phyloP scores from a whole-genome alignment of 495 filamentous ascomycete species.

The Penicillium silybi region DNA sequence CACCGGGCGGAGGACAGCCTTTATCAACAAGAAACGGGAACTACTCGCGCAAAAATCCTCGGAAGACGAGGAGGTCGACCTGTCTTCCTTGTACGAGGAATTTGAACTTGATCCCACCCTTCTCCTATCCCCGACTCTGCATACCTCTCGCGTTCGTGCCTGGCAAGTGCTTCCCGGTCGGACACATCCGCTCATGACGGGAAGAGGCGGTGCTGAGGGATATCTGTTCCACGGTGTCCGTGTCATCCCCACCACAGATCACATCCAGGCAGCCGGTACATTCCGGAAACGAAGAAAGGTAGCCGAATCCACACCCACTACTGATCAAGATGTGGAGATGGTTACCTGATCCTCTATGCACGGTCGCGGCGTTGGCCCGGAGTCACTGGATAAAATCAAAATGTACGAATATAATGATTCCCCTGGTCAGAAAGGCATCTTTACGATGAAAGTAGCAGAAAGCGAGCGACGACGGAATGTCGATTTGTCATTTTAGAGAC shows the following conservation, averaged over 20 bases:
- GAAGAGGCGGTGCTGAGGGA: slow-evolving; percentile 81
- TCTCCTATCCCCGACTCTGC: slow-evolving; percentile 72
- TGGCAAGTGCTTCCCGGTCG: slow-evolving; percentile 92
- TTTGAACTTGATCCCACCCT: slow-evolving; percentile 83
- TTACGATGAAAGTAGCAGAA: not conserved
- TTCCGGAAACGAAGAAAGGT: slow-evolving; percentile 48
- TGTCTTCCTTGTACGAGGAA: slow-evolving; percentile 56
- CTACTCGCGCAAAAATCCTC: slow-evolving; percentile 22
- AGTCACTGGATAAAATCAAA: slow-evolving; percentile 8
- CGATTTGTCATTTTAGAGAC: not conserved
- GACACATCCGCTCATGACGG: slow-evolving; percentile 92
- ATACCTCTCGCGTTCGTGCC: slow-evolving; percentile 65
- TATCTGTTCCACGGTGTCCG: slow-evolving; percentile 82
- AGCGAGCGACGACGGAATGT: not conserved
- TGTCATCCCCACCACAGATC: slow-evolving; percentile 72
- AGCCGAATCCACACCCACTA: slow-evolving; percentile 23
- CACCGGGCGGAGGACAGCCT: slow-evolving; percentile 69
- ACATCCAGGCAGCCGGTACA: slow-evolving; percentile 77
- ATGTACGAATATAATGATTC: slow-evolving; percentile 20
- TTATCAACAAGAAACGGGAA: slow-evolving; percentile 45
- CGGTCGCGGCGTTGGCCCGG: not conserved
- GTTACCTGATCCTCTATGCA: slow-evolving; percentile 13
- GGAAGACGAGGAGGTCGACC: slow-evolving; percentile 16
- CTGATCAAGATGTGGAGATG: slow-evolving; percentile 34
- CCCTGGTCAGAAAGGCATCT: not conserved